Evolutionary conservation across 2,329 filamentous ascomycete genomes (phyloP).

Genomic region (Colletotrichum sp.): DNA sequence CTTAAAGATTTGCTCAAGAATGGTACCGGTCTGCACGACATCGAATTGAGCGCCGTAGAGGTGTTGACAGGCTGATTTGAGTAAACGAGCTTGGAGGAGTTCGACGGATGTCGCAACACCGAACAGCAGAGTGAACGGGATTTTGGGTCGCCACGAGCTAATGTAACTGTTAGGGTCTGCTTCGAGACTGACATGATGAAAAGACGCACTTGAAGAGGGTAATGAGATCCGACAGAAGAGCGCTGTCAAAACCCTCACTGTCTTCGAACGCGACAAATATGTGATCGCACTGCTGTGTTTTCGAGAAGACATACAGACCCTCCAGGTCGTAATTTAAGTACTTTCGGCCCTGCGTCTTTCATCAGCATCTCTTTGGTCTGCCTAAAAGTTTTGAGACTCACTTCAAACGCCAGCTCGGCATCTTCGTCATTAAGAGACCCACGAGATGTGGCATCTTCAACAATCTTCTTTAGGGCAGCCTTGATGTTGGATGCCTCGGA

Average conservation of each 20-base stretch:
- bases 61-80: constrained; percentile 70
- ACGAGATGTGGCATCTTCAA: constrained; percentile 64
- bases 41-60: constrained; percentile 78
- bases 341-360: constrained; percentile 56
- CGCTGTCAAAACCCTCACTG: constrained; percentile 80
- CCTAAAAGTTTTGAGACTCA: constrained; percentile 47
- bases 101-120: constrained; percentile 84
- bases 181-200: neutral
- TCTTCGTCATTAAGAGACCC: constrained; percentile 60
- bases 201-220: constrained; percentile 67
- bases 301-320: constrained; percentile 67
- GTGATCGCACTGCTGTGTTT: constrained; percentile 56
- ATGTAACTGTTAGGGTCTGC: neutral
- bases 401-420: constrained; percentile 46
- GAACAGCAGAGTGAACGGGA: constrained; percentile 79
- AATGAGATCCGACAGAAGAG: constrained; percentile 74
- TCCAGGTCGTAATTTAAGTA: constrained; percentile 82
- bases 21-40: constrained; percentile 73
- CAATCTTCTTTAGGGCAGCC: constrained; percentile 73
- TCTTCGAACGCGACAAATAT: constrained; percentile 80
- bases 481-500: constrained; percentile 78
- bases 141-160: constrained; percentile 72
- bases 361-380: constrained; percentile 19
- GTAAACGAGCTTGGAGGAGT: constrained; percentile 75
- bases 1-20: constrained; percentile 76